Percentiles rank a stretch among this genome's conserved stretches.
phyloP scores from a whole-genome alignment of 2,329 filamentous ascomycete genomes.

The Colletotrichum salicis region DNA sequence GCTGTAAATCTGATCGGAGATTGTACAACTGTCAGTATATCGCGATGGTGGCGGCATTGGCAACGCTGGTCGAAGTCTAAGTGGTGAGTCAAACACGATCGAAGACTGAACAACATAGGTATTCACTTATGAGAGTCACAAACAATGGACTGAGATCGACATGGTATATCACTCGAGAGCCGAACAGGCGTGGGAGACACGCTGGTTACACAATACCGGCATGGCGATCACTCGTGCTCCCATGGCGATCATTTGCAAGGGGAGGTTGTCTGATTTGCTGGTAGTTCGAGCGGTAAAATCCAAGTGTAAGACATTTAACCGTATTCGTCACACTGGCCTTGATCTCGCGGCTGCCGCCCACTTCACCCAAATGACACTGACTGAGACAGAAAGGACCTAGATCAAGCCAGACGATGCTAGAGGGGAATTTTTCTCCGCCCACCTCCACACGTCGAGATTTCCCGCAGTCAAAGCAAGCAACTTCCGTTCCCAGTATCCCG shows the following conservation, averaged over 20 bases:
- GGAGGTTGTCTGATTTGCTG: neutral
- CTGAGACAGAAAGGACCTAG: constrained; percentile 4
- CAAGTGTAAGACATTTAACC: neutral
- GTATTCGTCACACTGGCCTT: neutral
- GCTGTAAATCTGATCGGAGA: neutral
- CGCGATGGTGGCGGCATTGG: no score
- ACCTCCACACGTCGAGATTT: constrained; percentile 50
- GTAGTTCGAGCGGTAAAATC: no score
- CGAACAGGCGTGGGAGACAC: no score
- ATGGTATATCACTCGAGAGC: neutral
- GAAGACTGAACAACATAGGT: neutral
- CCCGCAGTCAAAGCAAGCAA: constrained; percentile 57
- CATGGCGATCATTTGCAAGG: neutral
- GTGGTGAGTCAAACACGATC: no score
- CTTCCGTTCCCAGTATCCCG: constrained; percentile 60
- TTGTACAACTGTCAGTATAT: no score
- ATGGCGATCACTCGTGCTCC: constrained; percentile 3
- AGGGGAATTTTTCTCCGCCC: constrained; percentile 4
- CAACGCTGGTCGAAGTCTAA: neutral
- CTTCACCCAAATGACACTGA: neutral
- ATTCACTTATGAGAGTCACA: neutral
- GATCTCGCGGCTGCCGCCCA: neutral
- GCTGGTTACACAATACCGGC: neutral
- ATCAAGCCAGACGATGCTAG: constrained; percentile 1
- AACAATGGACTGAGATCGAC: neutral